A percentile compares a stretch with the other conserved stretches of the same genome.
These are phyloP conservation scores for Annulohypoxylon maeteangense DNA, from an alignment of 495 filamentous ascomycete species.

Conservation along the genomic window DNA sequence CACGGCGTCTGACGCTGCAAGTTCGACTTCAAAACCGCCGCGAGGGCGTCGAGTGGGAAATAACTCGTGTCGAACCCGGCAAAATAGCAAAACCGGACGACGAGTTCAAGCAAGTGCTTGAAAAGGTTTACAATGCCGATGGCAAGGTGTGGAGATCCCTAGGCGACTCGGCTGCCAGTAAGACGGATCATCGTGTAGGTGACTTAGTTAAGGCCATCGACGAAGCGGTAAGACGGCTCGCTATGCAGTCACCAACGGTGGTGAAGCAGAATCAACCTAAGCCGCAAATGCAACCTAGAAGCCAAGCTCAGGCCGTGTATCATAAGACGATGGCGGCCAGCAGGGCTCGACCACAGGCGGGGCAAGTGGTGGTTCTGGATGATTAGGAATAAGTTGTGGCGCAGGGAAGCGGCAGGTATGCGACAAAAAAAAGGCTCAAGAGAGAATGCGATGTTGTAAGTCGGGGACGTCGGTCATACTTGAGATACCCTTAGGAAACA, in stretches of 20 bases:
- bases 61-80: slow-evolving; percentile 45
- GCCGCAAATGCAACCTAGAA: slow-evolving; percentile 26
- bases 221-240: slow-evolving; percentile 41
- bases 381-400: slow-evolving; percentile 32
- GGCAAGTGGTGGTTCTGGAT: slow-evolving; percentile 42
- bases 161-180: slow-evolving; percentile 47
- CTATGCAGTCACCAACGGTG: slow-evolving; percentile 37
- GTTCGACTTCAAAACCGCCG: slow-evolving; percentile 49
- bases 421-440: slow-evolving; percentile 18
- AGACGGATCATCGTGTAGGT: slow-evolving; percentile 49
- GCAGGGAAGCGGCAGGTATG: slow-evolving; percentile 23
- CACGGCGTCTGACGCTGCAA: slow-evolving; percentile 51
- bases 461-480: slow-evolving; percentile 38
- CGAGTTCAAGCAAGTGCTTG: slow-evolving; percentile 55
- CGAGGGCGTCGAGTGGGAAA: slow-evolving; percentile 56
- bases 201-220: slow-evolving; percentile 48
- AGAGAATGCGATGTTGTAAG: slow-evolving; percentile 40
- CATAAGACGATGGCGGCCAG: slow-evolving; percentile 37
- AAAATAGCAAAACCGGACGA: slow-evolving; percentile 43
- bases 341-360: slow-evolving; percentile 36
- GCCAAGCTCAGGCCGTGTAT: slow-evolving; percentile 28
- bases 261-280: slow-evolving; percentile 40
- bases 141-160: slow-evolving; percentile 50
- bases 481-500: slow-evolving; percentile 45
- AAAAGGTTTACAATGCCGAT: slow-evolving; percentile 51